phyloP scores from a whole-genome alignment of 2,329 filamentous ascomycete genomes.

The Periconia sp. region DNA sequence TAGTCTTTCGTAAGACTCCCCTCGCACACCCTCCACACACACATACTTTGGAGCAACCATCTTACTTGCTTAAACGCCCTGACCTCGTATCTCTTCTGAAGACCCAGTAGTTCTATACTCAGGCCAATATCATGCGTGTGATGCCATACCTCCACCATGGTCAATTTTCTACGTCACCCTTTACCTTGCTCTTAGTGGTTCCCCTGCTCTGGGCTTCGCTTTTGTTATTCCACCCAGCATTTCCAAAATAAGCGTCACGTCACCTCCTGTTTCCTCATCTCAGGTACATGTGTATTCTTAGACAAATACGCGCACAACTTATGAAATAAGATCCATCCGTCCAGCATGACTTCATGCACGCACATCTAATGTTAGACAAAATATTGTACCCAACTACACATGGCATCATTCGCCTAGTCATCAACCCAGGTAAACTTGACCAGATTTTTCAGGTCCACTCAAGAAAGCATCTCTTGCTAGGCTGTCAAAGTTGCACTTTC shows the following conservation, averaged over 20 bases:
- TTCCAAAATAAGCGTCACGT: constrained; percentile 8
- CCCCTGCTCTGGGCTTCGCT: not conserved
- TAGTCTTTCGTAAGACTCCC: constrained; percentile 19
- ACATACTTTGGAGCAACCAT: constrained; percentile 15
- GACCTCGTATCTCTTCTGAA: constrained; percentile 15
- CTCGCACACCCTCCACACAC: constrained; percentile 2
- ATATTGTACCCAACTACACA: too few species aligned
- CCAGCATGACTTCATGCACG: too few species aligned
- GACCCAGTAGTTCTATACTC: not conserved
- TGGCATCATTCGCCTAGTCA: too few species aligned
- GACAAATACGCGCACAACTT: too few species aligned
- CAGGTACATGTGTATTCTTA: too few species aligned
- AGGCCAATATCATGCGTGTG: not conserved
- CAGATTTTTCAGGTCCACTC: too few species aligned
- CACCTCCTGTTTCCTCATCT: too few species aligned
- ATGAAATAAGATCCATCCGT: too few species aligned
- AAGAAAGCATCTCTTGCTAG: too few species aligned
- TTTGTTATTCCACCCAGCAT: not conserved
- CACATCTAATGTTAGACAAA: too few species aligned
- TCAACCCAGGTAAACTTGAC: too few species aligned
- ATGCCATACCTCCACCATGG: not conserved
- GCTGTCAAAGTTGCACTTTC: too few species aligned
- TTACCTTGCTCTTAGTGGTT: constrained; percentile 5
- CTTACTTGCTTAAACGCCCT: constrained; percentile 37
- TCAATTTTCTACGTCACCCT: not conserved